phyloP scores from a whole-genome alignment of 2,329 filamentous ascomycete species.

The Fusarium musae region DNA sequence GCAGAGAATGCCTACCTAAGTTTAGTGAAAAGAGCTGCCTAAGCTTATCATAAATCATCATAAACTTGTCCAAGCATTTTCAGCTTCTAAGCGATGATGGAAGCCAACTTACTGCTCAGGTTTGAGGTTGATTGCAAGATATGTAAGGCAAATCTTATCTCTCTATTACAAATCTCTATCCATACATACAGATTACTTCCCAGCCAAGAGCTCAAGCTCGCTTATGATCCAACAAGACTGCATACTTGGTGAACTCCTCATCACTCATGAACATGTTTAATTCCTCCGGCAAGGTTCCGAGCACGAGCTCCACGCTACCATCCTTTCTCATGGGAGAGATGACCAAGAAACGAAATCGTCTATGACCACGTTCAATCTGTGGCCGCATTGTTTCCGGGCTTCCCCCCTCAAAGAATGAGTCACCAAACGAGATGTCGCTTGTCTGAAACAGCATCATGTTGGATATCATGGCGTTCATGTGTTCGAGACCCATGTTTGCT shows the following conservation, averaged over 20 bases:
- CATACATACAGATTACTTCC: not conserved
- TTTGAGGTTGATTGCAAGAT: not conserved
- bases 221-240: constrained; percentile 1
- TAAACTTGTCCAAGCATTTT: not conserved
- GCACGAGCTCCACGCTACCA: not conserved
- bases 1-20: not conserved
- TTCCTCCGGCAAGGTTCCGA: constrained; percentile 4
- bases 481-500: constrained; percentile 14
- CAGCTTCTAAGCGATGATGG: fast-evolving
- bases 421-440: constrained; percentile 3
- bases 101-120: not conserved
- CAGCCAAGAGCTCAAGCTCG: not conserved
- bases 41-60: too few relatives aligned
- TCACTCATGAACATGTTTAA: constrained; percentile 12
- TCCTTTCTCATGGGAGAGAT: constrained; percentile 4
- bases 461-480: constrained; percentile 10
- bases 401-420: constrained; percentile 1
- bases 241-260: constrained; percentile 5
- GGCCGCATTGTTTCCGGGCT: constrained; percentile 8
- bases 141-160: fast-evolving
- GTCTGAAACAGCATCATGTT: constrained; percentile 16
- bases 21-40: not conserved
- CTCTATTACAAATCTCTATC: not conserved
- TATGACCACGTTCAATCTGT: constrained; percentile 3
- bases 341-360: constrained; percentile 1